Evolutionary conservation across 139 green algal species (phyloP), one percentile per base, ranked within the genome.

Genomic region (Chlamydomonas eustigma): DNA sequence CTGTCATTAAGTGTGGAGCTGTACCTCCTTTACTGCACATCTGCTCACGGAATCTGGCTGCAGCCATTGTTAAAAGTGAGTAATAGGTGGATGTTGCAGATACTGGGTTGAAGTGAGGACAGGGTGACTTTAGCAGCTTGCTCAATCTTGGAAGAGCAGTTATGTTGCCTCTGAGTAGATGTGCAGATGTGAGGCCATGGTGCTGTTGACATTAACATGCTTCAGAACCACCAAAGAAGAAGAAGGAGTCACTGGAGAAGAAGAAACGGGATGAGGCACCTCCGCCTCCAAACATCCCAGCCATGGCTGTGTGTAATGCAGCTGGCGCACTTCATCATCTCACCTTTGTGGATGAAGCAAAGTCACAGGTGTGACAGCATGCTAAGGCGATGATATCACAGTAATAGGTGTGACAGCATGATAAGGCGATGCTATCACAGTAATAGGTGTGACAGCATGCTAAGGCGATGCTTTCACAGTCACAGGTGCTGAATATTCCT

Each of bases 291-390:
- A 66, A 39, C 77, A 80, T 75, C 36, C 6, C 72, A 0, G 78
- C 80, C 73, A 74, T 79, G 25, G 78, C 82, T 8, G 76, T 87
- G n/a, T 87, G 75, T 77, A 85, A 83, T 64, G 80, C 78, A 1
- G 34, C 85, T 37, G 85, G 85, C 3, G 78, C 78, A 32, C 68
- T 90, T 74, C 82, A 90, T 50, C 85, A 90, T 67, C 78, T 90
- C 32, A 83, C 76, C 18, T 86, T 90, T 69, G n/a, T 82, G 2
- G 85, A 90, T 37, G 73, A 50, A 0, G 85, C 78, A 34, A 90
- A 88, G 78, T 50, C 76, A 31, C 72, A 90, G 78, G 71, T 86
- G 44, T 37, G 75, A 4, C 30, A 37, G 76, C 1, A 39, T 30
- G 35, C 44, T 79, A 50, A 35, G 64, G 64, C 75, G 22, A 33